These are phyloP conservation scores for Chlorophyllum brunneum DNA, from an alignment of 768 basidiomycete species.

Conservation along the genomic window DNA sequence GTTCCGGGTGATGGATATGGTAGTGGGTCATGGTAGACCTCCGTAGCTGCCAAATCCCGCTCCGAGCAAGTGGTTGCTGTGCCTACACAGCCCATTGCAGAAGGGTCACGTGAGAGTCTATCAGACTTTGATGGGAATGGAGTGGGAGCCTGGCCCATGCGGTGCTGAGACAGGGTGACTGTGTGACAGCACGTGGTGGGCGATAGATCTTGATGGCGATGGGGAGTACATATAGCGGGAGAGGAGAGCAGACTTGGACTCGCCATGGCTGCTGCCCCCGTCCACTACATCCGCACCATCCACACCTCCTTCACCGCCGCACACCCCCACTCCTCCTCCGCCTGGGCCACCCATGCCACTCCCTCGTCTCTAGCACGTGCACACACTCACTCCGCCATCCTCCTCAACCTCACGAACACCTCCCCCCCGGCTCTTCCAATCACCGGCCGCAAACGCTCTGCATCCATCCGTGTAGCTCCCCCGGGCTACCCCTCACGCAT, in stretches of 20 bases:
- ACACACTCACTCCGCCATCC: conserved; percentile 18
- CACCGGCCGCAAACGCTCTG: conserved; percentile 12
- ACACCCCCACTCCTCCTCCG: conserved; percentile 19
- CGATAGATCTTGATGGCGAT: no score
- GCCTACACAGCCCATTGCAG: no score
- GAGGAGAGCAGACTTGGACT: no score
- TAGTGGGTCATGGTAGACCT: no score
- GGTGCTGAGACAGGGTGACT: conserved; percentile 9
- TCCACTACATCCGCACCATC: conserved; percentile 39
- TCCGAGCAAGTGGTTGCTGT: no score
- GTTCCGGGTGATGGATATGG: no score
- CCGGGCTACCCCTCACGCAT: conserved; percentile 5
- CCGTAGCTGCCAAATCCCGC: no score
- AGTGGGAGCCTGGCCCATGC: conserved; percentile 5
- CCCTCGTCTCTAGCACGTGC: conserved; percentile 15
- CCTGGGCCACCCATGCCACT: conserved; percentile 22
- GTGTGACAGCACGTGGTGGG: conserved; percentile 1
- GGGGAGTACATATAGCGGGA: no score
- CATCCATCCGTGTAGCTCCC: conserved; percentile 22
- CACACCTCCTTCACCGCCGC: conserved; percentile 34
- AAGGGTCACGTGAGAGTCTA: no score
- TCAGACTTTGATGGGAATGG: no score
- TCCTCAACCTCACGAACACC: conserved; percentile 20
- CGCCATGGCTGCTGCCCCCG: conserved; percentile 20
- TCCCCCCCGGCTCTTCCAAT: no score